Evolutionary conservation across 495 filamentous ascomycete species (phyloP), one percentile per base, ranked within the genome.

Genomic region (Haplographium delicatum): DNA sequence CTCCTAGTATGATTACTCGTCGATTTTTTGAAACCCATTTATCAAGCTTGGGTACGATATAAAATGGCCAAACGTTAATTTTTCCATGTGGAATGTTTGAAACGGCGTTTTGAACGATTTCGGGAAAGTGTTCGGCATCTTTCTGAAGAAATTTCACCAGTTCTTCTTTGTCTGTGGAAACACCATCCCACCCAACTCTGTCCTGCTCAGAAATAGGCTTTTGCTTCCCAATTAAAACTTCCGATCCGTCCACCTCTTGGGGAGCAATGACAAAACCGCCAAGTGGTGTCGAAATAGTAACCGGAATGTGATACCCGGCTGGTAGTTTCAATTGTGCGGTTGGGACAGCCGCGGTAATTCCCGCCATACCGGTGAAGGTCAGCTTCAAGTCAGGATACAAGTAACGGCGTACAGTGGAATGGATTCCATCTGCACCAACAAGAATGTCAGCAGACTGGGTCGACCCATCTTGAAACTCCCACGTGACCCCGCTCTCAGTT

Each of bases 351-450:
- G 53, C 38, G 4, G 53, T 55, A 18, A 56, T 44, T 4, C 41
- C 53, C 19, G 35, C 33, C 25, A 44, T 45, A 5, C 47, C 47
- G 22, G 26, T 45, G 27, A 46, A 56, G 2, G 16, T 51, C 4
- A 40, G 47, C 8, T 24, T 47, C 5, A 51, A 10, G 8, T 51
- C 47, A 3, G 55, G 55, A 41, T 58, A 47, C 8, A 53, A 27
- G 33, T 58, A 58, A 40, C 55, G 67, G 44, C 74, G 68, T 1
- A 72, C 69, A 0, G 63, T 63, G 39, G 78, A 79, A 60, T 70
- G 72, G 4, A 82, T 65, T 1, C 82, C 82, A 63, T 84, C 81
- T 0, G 78, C 76, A n/a, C 76, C 81, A 55, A 85, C 69, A 2
- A 82, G 67, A 50, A 86, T 47, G 64, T 76, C 76, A 0, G 68